phyloP scores from a whole-genome alignment of 2,329 filamentous ascomycete genomes.

The Penicillium verrucosum region DNA sequence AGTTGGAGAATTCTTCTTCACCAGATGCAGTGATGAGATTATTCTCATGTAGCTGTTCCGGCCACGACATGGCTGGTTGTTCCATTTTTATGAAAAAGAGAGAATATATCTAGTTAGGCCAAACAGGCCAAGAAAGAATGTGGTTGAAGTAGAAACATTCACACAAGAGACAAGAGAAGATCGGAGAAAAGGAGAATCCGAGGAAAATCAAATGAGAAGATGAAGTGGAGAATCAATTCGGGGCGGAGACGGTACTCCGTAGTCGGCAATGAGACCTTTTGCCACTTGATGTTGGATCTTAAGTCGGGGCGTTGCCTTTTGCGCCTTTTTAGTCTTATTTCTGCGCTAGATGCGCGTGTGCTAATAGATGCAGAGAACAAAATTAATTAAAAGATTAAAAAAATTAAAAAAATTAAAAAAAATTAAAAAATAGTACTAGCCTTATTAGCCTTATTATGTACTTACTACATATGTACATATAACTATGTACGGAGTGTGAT shows the following conservation, averaged over 20 bases:
- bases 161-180: neutral
- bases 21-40: conserved; percentile 38
- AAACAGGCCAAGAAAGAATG: neutral
- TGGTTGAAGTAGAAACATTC: neutral
- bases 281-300: neutral
- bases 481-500: too few relatives aligned
- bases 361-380: conserved; percentile 1
- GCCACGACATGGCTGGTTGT: conserved; percentile 39
- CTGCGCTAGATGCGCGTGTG: conserved; percentile 14
- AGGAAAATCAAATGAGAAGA: neutral
- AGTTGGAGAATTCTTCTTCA: conserved; percentile 50
- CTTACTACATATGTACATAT: neutral
- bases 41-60: conserved; percentile 39
- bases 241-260: conserved; percentile 16
- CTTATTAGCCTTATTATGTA: neutral
- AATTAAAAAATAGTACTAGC: neutral
- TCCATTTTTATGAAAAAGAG: conserved; percentile 31
- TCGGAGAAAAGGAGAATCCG: conserved; percentile 2
- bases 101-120: neutral
- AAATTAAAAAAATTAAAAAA: too few relatives aligned
- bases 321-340: conserved; percentile 1
- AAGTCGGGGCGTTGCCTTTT: neutral
- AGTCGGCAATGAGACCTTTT: conserved; percentile 2
- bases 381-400: too few relatives aligned
- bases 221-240: conserved; percentile 6